These are phyloP conservation scores for Podospora pseudopauciseta DNA, from an alignment of 495 filamentous ascomycete genomes.

Conservation along the genomic window DNA sequence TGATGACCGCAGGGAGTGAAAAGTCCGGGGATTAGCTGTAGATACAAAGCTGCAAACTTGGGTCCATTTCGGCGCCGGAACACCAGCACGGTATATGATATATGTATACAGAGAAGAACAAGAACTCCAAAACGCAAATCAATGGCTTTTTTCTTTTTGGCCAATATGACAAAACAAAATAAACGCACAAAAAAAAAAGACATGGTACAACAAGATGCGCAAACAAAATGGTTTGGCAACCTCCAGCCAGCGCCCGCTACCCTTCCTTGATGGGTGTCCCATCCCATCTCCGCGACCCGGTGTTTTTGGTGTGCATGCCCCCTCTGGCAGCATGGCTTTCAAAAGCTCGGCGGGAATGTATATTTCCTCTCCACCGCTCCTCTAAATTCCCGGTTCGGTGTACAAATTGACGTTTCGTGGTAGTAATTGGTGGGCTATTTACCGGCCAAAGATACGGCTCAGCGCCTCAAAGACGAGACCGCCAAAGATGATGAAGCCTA, in stretches of 20 bases:
- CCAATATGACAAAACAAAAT: neutral
- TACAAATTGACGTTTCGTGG: too few species aligned
- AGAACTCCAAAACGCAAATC: neutral
- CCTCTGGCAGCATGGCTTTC: too few species aligned
- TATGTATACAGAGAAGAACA: neutral
- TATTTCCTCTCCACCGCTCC: neutral
- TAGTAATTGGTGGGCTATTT: neutral
- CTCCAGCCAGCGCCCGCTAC: neutral
- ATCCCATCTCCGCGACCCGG: neutral
- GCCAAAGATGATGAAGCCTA: constrained; percentile 81
- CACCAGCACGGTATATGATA: neutral
- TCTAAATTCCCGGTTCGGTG: too few species aligned
- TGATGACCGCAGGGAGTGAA: neutral
- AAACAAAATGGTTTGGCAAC: neutral
- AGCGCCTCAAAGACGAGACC: constrained; percentile 80
- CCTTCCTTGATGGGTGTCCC: neutral
- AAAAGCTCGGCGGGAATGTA: neutral
- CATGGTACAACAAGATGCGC: neutral
- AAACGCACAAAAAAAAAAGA: neutral
- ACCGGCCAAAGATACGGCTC: constrained; percentile 64
- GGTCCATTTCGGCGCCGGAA: neutral
- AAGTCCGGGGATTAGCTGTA: neutral
- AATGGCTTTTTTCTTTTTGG: neutral
- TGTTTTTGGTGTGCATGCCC: too few species aligned
- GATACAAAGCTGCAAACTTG: neutral